Conservation (phyloP, 352 stramenopile species). For the Phytophthora europaea region DNA sequence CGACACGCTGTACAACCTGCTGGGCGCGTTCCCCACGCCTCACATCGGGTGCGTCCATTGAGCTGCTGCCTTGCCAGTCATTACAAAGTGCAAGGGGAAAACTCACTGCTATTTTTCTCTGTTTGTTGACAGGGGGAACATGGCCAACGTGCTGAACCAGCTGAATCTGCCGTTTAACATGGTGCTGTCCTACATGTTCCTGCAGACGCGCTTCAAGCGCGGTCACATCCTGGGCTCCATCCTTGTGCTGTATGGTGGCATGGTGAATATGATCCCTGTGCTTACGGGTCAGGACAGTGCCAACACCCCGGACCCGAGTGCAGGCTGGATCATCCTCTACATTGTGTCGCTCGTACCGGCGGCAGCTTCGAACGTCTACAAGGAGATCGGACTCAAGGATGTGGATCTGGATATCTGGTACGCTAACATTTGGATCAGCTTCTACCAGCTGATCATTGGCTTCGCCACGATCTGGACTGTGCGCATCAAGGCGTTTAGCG, state of each 20-base stretch:
- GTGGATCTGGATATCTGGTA: conserved; percentile 92
- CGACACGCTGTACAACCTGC: conserved; percentile 86
- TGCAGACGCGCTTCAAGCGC: conserved; percentile 85
- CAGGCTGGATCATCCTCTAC: conserved; percentile 84
- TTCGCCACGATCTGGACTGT: conserved; percentile 83
- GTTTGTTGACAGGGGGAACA: conserved; percentile 64
- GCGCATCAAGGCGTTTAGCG: conserved; percentile 81
- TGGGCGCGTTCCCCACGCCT: conserved; percentile 84
- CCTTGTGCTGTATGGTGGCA: conserved; percentile 86
- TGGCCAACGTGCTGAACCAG: conserved; percentile 89
- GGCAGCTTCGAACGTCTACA: conserved; percentile 89
- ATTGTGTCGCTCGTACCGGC: conserved; percentile 78
- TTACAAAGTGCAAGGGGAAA: neutral
- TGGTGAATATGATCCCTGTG: conserved; percentile 87
- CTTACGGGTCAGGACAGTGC: conserved; percentile 69
- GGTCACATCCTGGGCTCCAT: conserved; percentile 88
- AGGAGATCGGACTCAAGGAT: conserved; percentile 91
- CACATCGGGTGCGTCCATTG: conserved; percentile 76
- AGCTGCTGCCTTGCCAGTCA: neutral
- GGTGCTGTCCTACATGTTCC: conserved; percentile 82
- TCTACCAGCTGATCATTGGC: conserved; percentile 86
- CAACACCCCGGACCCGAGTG: conserved; percentile 81
- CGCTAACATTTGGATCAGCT: conserved; percentile 87
- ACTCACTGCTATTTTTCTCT: conserved; percentile 6
- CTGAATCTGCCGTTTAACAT: conserved; percentile 91